Evolutionary conservation across 2,329 filamentous ascomycete species (phyloP).

Genomic region (Talaromyces piceae): DNA sequence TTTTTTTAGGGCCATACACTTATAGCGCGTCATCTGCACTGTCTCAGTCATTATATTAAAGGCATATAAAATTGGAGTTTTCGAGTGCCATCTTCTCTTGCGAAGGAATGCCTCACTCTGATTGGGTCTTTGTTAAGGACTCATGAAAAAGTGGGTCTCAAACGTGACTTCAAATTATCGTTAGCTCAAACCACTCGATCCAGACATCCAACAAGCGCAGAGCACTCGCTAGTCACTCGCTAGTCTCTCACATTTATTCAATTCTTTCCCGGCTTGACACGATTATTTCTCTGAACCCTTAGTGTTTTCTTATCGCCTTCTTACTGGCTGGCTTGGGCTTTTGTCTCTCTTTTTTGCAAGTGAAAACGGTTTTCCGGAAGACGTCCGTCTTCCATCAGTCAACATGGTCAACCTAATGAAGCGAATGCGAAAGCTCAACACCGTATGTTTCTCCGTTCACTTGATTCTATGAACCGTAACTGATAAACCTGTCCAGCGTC

Average conservation of each 20-base stretch:
- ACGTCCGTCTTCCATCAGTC: constrained; percentile 16
- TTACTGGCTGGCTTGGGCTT: neutral
- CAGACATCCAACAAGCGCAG: no score
- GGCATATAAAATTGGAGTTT: no score
- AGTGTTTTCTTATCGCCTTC: neutral
- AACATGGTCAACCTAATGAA: constrained; percentile 46
- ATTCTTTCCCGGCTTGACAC: neutral
- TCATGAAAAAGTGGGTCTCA: neutral
- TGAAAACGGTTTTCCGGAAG: constrained; percentile 9
- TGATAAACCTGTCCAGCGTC: constrained; percentile 40
- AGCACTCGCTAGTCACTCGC: no score
- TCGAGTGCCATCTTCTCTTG: no score
- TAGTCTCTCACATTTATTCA: neutral
- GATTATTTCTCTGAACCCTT: neutral
- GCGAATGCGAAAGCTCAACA: constrained; percentile 66
- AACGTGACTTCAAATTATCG: constrained; percentile 12
- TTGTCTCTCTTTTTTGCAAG: neutral
- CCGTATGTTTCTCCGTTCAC: constrained; percentile 42
- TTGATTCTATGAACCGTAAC: constrained; percentile 16
- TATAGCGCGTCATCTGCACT: no score
- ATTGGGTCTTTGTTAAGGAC: neutral
- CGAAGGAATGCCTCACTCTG: neutral
- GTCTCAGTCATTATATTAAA: no score
- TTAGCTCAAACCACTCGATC: no score
- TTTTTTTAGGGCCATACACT: no score